phyloP scores from a whole-genome alignment of 2,329 filamentous ascomycete genomes.

The Reticulascus tulasneorum region DNA sequence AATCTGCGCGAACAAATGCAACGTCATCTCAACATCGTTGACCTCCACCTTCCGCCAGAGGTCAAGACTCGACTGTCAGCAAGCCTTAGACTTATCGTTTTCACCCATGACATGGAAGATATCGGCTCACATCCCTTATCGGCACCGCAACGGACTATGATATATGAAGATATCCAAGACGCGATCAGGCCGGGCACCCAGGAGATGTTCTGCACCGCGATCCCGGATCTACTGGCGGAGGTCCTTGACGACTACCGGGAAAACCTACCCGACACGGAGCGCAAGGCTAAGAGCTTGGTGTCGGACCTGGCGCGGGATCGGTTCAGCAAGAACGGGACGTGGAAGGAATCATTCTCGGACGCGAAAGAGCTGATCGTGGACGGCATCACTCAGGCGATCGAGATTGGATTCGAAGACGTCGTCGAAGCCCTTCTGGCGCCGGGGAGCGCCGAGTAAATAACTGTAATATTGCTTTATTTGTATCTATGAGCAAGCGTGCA shows the following conservation, averaged over 20 bases:
- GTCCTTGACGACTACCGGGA: conserved; percentile 15
- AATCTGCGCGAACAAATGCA: conserved; percentile 20
- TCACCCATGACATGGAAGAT: conserved; percentile 12
- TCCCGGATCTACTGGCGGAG: conserved; percentile 12
- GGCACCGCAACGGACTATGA: conserved; percentile 12
- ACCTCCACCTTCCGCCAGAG: conserved; percentile 15
- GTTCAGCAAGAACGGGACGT: conserved; percentile 17
- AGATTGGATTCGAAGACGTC: conserved; percentile 16
- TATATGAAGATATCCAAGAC: conserved; percentile 18
- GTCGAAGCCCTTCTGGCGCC: conserved; percentile 12
- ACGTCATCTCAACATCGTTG: conserved; percentile 19
- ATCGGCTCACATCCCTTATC: conserved; percentile 13
- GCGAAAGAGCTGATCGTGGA: conserved; percentile 15
- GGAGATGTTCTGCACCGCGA: conserved; percentile 16
- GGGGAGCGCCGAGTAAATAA: conserved; percentile 5
- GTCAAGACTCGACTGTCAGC: conserved; percentile 11
- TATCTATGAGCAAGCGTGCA: not conserved
- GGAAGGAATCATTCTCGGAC: conserved; percentile 17
- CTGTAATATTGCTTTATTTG: not conserved
- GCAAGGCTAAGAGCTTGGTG: conserved; percentile 11
- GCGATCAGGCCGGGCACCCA: conserved; percentile 16
- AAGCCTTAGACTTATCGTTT: conserved; percentile 10
- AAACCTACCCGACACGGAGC: conserved; percentile 11
- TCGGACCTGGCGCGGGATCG: conserved; percentile 13
- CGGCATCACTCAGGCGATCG: conserved; percentile 17